A percentile compares a stretch with the other conserved stretches of the same genome.
phyloP scores from a whole-genome alignment of 176 grass and related monocot genomes.

The Coix lacrymajobi region DNA sequence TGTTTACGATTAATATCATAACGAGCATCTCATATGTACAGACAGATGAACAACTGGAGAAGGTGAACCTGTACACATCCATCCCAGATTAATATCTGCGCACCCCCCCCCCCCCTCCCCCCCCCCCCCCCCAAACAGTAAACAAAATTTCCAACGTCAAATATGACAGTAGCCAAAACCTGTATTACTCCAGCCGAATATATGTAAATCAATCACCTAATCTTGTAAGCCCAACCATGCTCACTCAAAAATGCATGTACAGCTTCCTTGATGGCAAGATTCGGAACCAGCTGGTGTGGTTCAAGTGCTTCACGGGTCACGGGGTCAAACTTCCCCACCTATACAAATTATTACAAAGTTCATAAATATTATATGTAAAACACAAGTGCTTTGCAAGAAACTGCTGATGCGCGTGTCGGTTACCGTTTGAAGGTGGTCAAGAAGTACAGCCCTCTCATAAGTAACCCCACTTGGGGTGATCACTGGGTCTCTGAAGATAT shows the following conservation, averaged over 20 bases:
- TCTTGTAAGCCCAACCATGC: constrained; percentile 87
- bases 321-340: constrained; percentile 95
- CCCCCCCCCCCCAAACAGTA: neutral
- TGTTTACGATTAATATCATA: neutral
- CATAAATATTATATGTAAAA: neutral
- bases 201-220: constrained; percentile 36
- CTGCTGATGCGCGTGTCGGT: neutral
- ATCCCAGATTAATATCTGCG: neutral
- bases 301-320: constrained; percentile 62
- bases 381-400: neutral
- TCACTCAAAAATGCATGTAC: constrained; percentile 80
- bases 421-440: constrained; percentile 85
- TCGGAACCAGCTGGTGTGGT: constrained; percentile 73
- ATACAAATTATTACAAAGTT: neutral
- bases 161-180: neutral
- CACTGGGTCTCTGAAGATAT: constrained; percentile 83
- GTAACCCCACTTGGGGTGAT: constrained; percentile 86
- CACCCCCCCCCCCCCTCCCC: no score
- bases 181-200: constrained; percentile 15
- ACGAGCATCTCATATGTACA: constrained; percentile 3
- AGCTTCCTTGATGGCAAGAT: constrained; percentile 84
- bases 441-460: constrained; percentile 74
- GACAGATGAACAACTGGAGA: neutral
- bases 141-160: neutral
- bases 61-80: constrained; percentile 17